Percentiles rank a stretch among this genome's conserved stretches.
Evolutionary conservation across 2,329 filamentous ascomycete genomes (phyloP).

Genomic region (Xylariales sp.): DNA sequence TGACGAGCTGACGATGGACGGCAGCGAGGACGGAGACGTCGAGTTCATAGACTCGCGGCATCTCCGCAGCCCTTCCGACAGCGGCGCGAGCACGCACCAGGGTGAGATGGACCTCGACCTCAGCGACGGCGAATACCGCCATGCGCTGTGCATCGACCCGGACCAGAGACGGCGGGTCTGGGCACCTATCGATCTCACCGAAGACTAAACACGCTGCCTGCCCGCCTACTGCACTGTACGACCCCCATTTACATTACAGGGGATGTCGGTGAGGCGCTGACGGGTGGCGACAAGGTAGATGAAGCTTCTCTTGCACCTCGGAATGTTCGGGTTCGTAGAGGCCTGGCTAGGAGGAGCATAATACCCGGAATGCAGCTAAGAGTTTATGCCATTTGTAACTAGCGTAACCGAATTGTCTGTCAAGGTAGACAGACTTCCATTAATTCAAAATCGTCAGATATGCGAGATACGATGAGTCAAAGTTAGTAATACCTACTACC

Average conservation of each 20-base stretch:
- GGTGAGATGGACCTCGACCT: slow-evolving; percentile 43
- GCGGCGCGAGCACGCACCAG: slow-evolving; percentile 26
- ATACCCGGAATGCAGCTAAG: neutral
- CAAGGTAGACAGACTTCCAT: too few species aligned
- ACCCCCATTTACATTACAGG: slow-evolving; percentile 15
- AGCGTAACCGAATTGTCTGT: too few species aligned
- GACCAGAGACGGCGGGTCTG: slow-evolving; percentile 27
- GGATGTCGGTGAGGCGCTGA: neutral
- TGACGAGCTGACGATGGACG: slow-evolving; percentile 16
- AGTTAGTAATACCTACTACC: too few species aligned
- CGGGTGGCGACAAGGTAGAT: too few species aligned
- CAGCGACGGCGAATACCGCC: slow-evolving; percentile 14
- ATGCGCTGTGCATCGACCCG: slow-evolving; percentile 26
- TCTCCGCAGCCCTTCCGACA: slow-evolving; percentile 19
- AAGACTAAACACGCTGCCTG: neutral
- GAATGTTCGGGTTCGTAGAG: neutral
- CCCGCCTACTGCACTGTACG: neutral
- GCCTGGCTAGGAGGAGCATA: too few species aligned
- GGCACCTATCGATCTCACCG: neutral
- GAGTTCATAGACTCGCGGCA: slow-evolving; percentile 39
- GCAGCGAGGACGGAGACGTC: slow-evolving; percentile 31
- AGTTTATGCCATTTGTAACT: neutral
- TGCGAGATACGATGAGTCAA: too few species aligned
- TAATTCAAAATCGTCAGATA: too few species aligned
- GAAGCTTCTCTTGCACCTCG: neutral